Evolutionary conservation across 768 basidiomycete species (phyloP).

Genomic region (Multifurca ochricompacta): DNA sequence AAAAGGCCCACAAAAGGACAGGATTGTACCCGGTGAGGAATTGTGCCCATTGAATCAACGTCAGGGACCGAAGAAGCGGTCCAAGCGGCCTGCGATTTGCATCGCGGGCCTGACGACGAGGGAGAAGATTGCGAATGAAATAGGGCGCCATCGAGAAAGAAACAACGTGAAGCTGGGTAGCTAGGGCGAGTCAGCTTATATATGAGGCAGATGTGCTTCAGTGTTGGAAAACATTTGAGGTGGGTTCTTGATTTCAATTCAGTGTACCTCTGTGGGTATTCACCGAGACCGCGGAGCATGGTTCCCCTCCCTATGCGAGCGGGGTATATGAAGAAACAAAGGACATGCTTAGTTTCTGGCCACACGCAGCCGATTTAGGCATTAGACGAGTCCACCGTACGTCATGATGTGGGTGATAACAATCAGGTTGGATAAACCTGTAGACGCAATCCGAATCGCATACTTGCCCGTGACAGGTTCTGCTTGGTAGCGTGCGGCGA

Average conservation of each 20-base stretch:
- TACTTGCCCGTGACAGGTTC: background rate
- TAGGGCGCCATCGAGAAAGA: conserved; percentile 13
- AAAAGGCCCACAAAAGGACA: background rate
- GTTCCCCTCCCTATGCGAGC: background rate
- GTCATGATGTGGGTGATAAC: background rate
- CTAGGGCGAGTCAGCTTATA: background rate
- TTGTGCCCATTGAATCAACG: conserved; percentile 43
- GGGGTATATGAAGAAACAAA: background rate
- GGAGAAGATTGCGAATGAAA: conserved; percentile 14
- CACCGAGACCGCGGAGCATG: background rate
- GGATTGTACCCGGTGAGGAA: conserved; percentile 45
- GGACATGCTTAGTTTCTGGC: background rate
- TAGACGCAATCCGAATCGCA: background rate
- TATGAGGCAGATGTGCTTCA: background rate
- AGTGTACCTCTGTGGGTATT: background rate
- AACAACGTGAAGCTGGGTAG: background rate
- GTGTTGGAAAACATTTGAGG: background rate
- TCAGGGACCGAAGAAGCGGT: conserved; percentile 34
- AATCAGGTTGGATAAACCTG: background rate
- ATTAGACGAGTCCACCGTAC: background rate
- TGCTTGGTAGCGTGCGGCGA: background rate
- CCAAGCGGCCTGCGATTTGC: conserved; percentile 29
- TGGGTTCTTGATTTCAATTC: background rate
- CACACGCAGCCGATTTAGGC: background rate
- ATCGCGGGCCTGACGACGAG: background rate